Base-by-base conservation (phyloP, 2,329 filamentous ascomycete genomes). In the Cladosporium sp. region DNA sequence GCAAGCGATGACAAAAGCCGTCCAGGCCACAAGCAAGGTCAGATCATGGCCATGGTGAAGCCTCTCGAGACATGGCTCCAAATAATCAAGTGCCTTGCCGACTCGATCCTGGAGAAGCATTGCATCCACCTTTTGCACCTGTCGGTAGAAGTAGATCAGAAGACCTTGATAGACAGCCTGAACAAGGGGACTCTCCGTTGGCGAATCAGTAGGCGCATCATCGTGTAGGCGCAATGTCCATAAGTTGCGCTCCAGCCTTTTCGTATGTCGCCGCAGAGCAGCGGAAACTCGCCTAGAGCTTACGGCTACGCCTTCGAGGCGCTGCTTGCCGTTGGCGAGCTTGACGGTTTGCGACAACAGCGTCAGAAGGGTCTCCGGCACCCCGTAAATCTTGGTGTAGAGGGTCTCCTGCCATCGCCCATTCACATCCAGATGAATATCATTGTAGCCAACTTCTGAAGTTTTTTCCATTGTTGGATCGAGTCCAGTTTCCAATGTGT, bases 301-400 rank as follows among this genome's bases (percentile, higher is more conserved):
- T 9, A 19, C 17, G 8, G 43, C 43, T 6, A 36, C 34, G 17
- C 17, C 9, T 7, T 47, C 43, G 11, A 47, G 43, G 9, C 43
- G 32, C 19, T 36, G 43, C 43, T 38, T 47, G 7, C 43, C 43
- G 22, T 47, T 47, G 3, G 43, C 43, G 13, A 47, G 22, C 32
- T 38, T 47, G 11, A 47, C 34, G 2, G 43, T 47, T 29, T 47
- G 43, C 20, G 43, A 47, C 30, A 47, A 18, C 18, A 47, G 20
- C 13, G 43, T 47, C 32, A 47, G 24, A 1, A 47, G 11, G 4
- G 43, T 47, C 32, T 47, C 43, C 5, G 43, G 43, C 7, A 47
- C 22, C 8, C 43, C 43, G 32, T 47, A 47, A 18, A 47, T 36
- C 32, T 47, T 38, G 18, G 43, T 47, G 34, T 37, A 47, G 32